Evolutionary conservation across 129 eudicot genomes (phyloP), one percentile per base, ranked within the genome.

Genomic region (Apium graveolens): DNA sequence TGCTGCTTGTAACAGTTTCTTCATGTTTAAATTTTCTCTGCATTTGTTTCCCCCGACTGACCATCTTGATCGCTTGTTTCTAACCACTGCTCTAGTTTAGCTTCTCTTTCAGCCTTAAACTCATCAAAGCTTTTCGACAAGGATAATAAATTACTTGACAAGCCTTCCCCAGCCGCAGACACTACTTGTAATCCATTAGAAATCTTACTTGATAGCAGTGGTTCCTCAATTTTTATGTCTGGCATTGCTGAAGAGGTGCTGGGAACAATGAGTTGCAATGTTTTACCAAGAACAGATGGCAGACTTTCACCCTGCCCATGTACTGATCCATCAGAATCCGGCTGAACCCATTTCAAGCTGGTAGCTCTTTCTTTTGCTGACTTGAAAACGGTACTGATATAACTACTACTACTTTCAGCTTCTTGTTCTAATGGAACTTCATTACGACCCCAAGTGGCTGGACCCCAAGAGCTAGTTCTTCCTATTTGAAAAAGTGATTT

Each of bases 21-120:
- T 55, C 75, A 62, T 20, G 11, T 71, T 75, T 75, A 55, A 18
- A 70, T 2, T 44, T 37, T 70, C 27, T 17, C 75, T 1, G 70
- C 46, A 11, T 24, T 42, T 29, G 76, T 41, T 6, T 41, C 34
- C 11, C 53, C 51, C 2, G 20, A 24, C 41, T 70, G 44, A 70
- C 26, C 45, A 70, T 37, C 80, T 62, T 83, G 69, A 39, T 70
- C 74, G n/a, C 76, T 31, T 3, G 74, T 81, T 78, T 86, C 80
- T 77, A 90, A 79, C 98, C 98, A 94, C 77, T 85, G 88, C 80
- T 91, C 96, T 49, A 94, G 81, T 83, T 81, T 91, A 32, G 98
- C 93, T 85, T 94, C 97, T 83, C 73, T 89, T 78, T 87, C 91
- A 48, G 94, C 92, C 84, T 77, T 91, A 49, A 88, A 95, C 70